Conservation (phyloP, 2,329 filamentous ascomycete species). For the Stromatinia cepivora region DNA sequence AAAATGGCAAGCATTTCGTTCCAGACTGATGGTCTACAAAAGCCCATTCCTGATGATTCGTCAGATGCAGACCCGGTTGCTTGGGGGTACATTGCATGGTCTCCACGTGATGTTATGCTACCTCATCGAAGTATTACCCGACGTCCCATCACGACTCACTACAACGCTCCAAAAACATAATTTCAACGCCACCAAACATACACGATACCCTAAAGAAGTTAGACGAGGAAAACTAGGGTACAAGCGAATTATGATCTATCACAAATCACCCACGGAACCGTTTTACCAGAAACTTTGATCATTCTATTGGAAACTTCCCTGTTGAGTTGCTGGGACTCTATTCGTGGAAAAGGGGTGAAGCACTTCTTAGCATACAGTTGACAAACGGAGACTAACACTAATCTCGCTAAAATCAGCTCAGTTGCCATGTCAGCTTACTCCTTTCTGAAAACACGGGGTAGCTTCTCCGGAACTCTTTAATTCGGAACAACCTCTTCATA, state of each 20-base stretch:
- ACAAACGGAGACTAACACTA: neutral
- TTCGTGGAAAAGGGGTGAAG: conserved; percentile 5
- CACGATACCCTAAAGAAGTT: conserved; percentile 8
- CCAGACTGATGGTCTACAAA: neutral
- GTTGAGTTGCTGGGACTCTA: neutral
- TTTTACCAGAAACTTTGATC: neutral
- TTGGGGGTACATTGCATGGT: neutral
- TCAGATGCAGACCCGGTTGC: neutral
- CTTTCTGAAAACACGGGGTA: neutral
- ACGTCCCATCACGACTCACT: conserved; percentile 8
- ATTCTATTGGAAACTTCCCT: conserved; percentile 3
- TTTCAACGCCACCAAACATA: conserved; percentile 5
- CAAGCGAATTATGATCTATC: neutral
- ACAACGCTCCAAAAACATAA: neutral
- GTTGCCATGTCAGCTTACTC: neutral
- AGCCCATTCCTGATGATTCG: neutral
- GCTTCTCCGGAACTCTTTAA: neutral
- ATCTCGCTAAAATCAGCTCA: conserved; percentile 9
- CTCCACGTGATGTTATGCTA: conserved; percentile 6
- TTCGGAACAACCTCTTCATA: neutral
- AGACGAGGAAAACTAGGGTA: conserved; percentile 7
- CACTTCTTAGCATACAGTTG: neutral
- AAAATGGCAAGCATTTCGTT: neutral
- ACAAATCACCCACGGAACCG: neutral
- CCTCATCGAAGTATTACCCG: neutral